Percentiles rank a stretch among this genome's conserved stretches.
These are phyloP conservation scores for Hirsutella thompsonii DNA, from an alignment of 2,329 filamentous ascomycete species.

Conservation along the genomic window DNA sequence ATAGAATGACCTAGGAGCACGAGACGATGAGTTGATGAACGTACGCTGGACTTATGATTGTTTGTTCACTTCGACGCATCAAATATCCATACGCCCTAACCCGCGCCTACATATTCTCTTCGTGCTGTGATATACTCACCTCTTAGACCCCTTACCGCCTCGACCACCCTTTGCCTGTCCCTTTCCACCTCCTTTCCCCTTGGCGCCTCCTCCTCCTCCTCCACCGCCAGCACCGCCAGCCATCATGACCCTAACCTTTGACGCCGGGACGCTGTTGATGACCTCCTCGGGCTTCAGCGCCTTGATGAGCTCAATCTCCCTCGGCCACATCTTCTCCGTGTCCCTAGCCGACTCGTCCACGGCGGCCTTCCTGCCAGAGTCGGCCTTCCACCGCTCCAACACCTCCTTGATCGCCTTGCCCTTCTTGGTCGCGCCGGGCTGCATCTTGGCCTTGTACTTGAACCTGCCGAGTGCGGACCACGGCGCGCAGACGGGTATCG, in stretches of 20 bases:
- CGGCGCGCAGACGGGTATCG: slow-evolving; percentile 50
- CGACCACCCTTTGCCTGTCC: slow-evolving; percentile 20
- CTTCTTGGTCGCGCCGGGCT: slow-evolving; percentile 82
- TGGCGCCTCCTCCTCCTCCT: slow-evolving; percentile 11
- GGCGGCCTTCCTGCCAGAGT: slow-evolving; percentile 42
- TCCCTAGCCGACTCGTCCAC: slow-evolving; percentile 49
- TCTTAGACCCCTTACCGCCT: slow-evolving; percentile 31
- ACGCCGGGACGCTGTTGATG: slow-evolving; percentile 67
- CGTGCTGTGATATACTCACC: slow-evolving; percentile 6
- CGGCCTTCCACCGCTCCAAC: slow-evolving; percentile 65
- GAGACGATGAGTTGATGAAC: no score
- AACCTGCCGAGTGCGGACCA: slow-evolving; percentile 52
- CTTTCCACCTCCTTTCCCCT: slow-evolving; percentile 19
- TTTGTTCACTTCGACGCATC: no score
- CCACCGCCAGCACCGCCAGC: slow-evolving; percentile 33
- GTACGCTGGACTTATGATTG: no score
- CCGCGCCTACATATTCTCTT: no score
- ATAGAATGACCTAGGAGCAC: no score
- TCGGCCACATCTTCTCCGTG: slow-evolving; percentile 68
- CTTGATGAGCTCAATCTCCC: slow-evolving; percentile 76
- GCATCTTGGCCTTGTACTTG: slow-evolving; percentile 93
- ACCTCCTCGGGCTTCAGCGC: slow-evolving; percentile 71
- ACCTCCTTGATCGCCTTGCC: slow-evolving; percentile 90
- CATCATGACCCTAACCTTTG: slow-evolving; percentile 70
- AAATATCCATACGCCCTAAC: no score